These are phyloP conservation scores for Colletotrichum sansevieriae DNA, from an alignment of 2,329 filamentous ascomycete species.

Conservation along the genomic window DNA sequence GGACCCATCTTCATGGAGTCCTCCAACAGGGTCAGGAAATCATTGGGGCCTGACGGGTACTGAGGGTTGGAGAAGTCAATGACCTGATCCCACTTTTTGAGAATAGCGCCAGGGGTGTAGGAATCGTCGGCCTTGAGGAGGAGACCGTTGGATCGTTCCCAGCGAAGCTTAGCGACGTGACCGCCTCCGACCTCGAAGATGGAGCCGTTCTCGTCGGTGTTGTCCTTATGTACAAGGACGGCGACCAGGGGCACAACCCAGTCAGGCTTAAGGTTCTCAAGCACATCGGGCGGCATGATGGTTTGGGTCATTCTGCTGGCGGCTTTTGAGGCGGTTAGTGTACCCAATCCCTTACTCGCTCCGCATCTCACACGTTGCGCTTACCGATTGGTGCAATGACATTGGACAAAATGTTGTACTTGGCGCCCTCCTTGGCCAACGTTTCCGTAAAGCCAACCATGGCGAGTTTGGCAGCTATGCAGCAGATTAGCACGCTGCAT, in stretches of 20 bases:
- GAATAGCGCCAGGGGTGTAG: conserved; percentile 88
- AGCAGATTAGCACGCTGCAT: conserved; percentile 18
- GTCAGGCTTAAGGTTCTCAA: conserved; percentile 87
- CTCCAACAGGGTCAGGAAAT: conserved; percentile 89
- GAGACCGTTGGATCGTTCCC: conserved; percentile 92
- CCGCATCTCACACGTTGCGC: conserved; percentile 42
- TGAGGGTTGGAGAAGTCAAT: conserved; percentile 87
- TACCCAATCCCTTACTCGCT: not conserved
- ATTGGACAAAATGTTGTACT: conserved; percentile 98
- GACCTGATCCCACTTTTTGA: conserved; percentile 91
- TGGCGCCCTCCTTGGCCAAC: conserved; percentile 94
- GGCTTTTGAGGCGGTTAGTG: conserved; percentile 60
- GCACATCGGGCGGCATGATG: conserved; percentile 92
- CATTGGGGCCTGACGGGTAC: conserved; percentile 85
- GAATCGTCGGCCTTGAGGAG: conserved; percentile 89
- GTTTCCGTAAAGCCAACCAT: conserved; percentile 98
- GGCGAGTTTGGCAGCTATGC: conserved; percentile 86
- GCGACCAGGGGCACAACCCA: conserved; percentile 97
- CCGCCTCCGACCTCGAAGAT: conserved; percentile 97
- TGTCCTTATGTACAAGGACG: conserved; percentile 86
- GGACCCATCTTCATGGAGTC: conserved; percentile 82
- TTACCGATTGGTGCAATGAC: conserved; percentile 87
- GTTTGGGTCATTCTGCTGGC: conserved; percentile 97
- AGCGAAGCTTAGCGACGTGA: conserved; percentile 91
- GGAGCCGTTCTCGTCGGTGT: conserved; percentile 83